phyloP scores from a whole-genome alignment of 1,139 yeast genomes.

The Saccharomyces uvarum region DNA sequence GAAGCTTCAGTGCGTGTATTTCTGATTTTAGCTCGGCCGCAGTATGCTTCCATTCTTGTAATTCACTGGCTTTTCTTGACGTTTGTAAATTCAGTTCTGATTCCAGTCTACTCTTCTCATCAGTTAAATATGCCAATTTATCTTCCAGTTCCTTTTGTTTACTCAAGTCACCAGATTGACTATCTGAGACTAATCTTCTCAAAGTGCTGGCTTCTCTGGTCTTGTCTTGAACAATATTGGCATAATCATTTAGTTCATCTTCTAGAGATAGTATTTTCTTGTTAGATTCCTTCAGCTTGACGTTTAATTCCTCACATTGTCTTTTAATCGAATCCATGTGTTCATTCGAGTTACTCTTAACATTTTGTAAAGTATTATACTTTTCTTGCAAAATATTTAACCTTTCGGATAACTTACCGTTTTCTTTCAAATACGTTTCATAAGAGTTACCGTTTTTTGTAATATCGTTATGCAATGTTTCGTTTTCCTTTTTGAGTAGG shows the following conservation, averaged over 20 bases:
- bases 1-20: constrained; percentile 22
- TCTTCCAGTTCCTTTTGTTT: constrained; percentile 43
- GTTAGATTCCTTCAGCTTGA: constrained; percentile 60
- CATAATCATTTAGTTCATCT: constrained; percentile 71
- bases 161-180: constrained; percentile 50
- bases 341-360: constrained; percentile 43
- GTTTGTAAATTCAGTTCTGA: constrained; percentile 43
- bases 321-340: constrained; percentile 55
- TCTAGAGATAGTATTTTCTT: constrained; percentile 59
- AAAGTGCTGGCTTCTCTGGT: constrained; percentile 69
- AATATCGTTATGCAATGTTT: constrained; percentile 36
- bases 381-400: constrained; percentile 46
- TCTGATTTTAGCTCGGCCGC: constrained; percentile 28
- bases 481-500: constrained; percentile 33
- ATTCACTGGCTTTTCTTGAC: constrained; percentile 38
- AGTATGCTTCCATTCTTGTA: constrained; percentile 29
- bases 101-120: constrained; percentile 56
- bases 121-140: constrained; percentile 39
- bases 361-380: constrained; percentile 41
- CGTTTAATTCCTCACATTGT: constrained; percentile 69
- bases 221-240: constrained; percentile 68
- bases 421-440: constrained; percentile 43
- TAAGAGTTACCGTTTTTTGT: constrained; percentile 40
- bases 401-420: constrained; percentile 45
- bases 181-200: constrained; percentile 59